Conservation (phyloP, 495 filamentous ascomycete genomes). For the Tuber borchii region DNA sequence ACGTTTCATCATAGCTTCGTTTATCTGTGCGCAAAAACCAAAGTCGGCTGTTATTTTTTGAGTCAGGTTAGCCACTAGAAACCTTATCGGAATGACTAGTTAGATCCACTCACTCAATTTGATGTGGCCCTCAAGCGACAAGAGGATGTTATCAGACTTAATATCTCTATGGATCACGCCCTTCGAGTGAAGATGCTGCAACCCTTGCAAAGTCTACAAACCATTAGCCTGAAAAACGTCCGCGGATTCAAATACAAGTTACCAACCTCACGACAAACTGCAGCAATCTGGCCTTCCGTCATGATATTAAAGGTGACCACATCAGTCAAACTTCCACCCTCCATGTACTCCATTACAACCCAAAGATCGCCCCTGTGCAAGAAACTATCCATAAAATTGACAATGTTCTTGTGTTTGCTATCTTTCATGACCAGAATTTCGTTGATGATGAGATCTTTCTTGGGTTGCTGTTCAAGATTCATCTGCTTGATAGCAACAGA, state of each 20-base stretch:
- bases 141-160: constrained; percentile 94
- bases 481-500: constrained; percentile 99
- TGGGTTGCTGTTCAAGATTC: constrained; percentile 96
- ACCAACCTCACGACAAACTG: constrained; percentile 78
- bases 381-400: constrained; percentile 97
- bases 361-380: constrained; percentile 82
- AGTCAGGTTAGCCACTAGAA: constrained; percentile 15
- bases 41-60: constrained; percentile 71
- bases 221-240: constrained; percentile 8
- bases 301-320: constrained; percentile 99
- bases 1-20: constrained; percentile 90
- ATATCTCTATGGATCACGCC: constrained; percentile 98
- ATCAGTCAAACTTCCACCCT: constrained; percentile 93
- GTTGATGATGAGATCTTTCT: constrained; percentile 98
- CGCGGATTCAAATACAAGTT: not conserved
- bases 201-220: constrained; percentile 67
- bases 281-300: constrained; percentile 93
- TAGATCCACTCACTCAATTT: constrained; percentile 73
- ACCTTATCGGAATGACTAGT: not conserved
- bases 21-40: constrained; percentile 97
- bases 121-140: constrained; percentile 93
- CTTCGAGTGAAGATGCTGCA: constrained; percentile 95
- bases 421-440: constrained; percentile 99
- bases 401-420: constrained; percentile 95
- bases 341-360: constrained; percentile 99